Evolutionary conservation across 2,329 filamentous ascomycete species (phyloP), one percentile per base, ranked within the genome.

Genomic region (Colletotrichum eleusines): DNA sequence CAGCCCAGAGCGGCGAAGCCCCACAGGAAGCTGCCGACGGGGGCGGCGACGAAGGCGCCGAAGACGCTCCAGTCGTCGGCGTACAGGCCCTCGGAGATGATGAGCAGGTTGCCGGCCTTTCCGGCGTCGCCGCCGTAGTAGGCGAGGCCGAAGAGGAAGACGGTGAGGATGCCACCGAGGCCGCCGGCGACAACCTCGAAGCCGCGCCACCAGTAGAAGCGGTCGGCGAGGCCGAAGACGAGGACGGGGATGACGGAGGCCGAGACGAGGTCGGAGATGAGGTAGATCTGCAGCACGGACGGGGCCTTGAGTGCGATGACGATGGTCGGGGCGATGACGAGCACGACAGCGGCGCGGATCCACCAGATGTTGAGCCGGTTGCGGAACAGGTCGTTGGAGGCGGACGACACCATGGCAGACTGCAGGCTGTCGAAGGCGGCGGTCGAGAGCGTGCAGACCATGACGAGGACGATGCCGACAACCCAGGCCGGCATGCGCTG

Each of bases 381-480:
- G 76, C 93, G 90, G 86, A 95, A 95, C 18, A 96, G 81, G 78
- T 96, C 93, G 82, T 95, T 95, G 74, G 91, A 94, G 18, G 91
- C 92, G 0, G 92, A 92, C n/a, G 91, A 94, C 9, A 95, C 91
- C 91, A 96, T 94, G 74, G 93, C 92, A 2, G 90, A 92, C 81
- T 95, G 94, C 46, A 95, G 85, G 72, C 88, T 92, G 83, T 96
- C 93, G 73, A 96, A 95, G 0, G 93, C 90, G 0, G 93, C 91
- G 3, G 91, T 94, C 76, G 89, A 92, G 63, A 96, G 87, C 12
- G 89, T 89, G 40, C 95, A 89, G 1, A 92, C 89, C 92, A 96
- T 94, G 78, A 95, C 90, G 12, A 96, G 85, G 0, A 95, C 89
- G 73, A 96, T 88, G 64, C 92, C 93, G 2, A 96, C 88, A n/a